A percentile compares a stretch with the other conserved stretches of the same genome.
These are phyloP conservation scores for Seiridium cupressi DNA, from an alignment of 2,329 filamentous ascomycete genomes.

Conservation along the genomic window DNA sequence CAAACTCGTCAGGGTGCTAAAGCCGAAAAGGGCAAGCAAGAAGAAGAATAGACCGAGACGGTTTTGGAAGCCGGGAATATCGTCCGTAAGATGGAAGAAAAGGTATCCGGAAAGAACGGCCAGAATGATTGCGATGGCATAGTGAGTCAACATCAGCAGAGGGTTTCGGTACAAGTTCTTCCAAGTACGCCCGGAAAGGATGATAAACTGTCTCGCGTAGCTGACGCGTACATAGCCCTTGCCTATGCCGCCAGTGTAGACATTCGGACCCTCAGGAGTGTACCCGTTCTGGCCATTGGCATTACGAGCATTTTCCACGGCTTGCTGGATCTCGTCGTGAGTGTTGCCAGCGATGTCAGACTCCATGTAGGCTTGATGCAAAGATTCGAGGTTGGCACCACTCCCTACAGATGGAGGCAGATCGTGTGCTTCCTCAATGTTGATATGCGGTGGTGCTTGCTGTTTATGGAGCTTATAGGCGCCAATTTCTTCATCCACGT, in stretches of 20 bases:
- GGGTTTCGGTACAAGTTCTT: slow-evolving; percentile 96
- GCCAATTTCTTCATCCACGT: slow-evolving; percentile 50
- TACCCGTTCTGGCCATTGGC: slow-evolving; percentile 66
- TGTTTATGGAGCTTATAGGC: slow-evolving; percentile 52
- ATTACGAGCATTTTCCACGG: slow-evolving; percentile 60
- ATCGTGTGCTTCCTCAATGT: slow-evolving; percentile 68
- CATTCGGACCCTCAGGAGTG: slow-evolving; percentile 42
- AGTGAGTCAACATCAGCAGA: slow-evolving; percentile 97
- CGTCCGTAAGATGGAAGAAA: slow-evolving; percentile 93
- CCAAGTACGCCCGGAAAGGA: slow-evolving; percentile 90
- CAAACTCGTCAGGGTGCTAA: slow-evolving; percentile 90
- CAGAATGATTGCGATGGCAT: slow-evolving; percentile 91
- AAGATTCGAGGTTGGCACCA: slow-evolving; percentile 76
- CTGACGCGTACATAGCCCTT: slow-evolving; percentile 82
- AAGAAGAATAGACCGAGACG: slow-evolving; percentile 97
- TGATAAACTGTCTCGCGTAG: slow-evolving; percentile 78
- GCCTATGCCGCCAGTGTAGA: slow-evolving; percentile 59
- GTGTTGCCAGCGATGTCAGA: slow-evolving; percentile 76
- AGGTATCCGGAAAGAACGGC: slow-evolving; percentile 93
- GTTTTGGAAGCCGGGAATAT: slow-evolving; percentile 97
- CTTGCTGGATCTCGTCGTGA: slow-evolving; percentile 74
- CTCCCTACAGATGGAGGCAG: slow-evolving; percentile 57
- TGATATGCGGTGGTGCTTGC: slow-evolving; percentile 53
- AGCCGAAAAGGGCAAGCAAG: slow-evolving; percentile 90
- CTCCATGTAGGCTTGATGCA: slow-evolving; percentile 72